Evolutionary conservation across 2,329 filamentous ascomycete species (phyloP).

Genomic region (Calonectria hongkongensis): DNA sequence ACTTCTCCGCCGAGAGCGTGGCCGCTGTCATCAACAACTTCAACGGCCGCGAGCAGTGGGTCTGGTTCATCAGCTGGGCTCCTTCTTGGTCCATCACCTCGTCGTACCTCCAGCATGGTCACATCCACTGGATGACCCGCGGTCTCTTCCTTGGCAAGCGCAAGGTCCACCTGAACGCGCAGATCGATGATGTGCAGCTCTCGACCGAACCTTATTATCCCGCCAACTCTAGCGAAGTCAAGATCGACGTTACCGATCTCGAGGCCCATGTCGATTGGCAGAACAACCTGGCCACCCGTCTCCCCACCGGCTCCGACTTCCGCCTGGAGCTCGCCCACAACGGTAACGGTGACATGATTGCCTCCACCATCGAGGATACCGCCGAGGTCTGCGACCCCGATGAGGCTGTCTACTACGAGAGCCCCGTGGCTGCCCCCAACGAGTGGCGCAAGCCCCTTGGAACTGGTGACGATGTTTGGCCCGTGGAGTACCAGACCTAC

Average conservation of each 20-base stretch:
- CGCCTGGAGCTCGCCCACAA: constrained; percentile 47
- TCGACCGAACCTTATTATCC: constrained; percentile 43
- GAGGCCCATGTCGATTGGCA: constrained; percentile 46
- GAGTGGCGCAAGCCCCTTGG: constrained; percentile 27
- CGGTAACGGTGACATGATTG: constrained; percentile 45
- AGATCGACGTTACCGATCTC: constrained; percentile 43
- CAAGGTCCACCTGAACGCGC: constrained; percentile 43
- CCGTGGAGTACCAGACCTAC: constrained; percentile 32
- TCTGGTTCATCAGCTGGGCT: constrained; percentile 49
- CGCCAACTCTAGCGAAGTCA: constrained; percentile 39
- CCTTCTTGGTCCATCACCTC: constrained; percentile 47
- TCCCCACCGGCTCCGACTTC: constrained; percentile 42
- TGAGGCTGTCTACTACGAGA: constrained; percentile 37
- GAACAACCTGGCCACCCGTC: constrained; percentile 38
- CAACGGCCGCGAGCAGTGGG: constrained; percentile 46
- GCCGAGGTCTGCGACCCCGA: constrained; percentile 33
- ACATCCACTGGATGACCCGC: constrained; percentile 48
- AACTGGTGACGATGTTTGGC: constrained; percentile 38
- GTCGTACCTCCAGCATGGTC: constrained; percentile 44
- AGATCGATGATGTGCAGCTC: constrained; percentile 46
- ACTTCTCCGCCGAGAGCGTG: constrained; percentile 38
- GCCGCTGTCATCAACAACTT: constrained; percentile 47
- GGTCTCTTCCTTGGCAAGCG: constrained; percentile 47
- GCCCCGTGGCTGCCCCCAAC: constrained; percentile 31
- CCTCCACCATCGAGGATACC: constrained; percentile 14